Evolutionary conservation across 768 basidiomycete genomes (phyloP).

Genomic region (Mycena metata): DNA sequence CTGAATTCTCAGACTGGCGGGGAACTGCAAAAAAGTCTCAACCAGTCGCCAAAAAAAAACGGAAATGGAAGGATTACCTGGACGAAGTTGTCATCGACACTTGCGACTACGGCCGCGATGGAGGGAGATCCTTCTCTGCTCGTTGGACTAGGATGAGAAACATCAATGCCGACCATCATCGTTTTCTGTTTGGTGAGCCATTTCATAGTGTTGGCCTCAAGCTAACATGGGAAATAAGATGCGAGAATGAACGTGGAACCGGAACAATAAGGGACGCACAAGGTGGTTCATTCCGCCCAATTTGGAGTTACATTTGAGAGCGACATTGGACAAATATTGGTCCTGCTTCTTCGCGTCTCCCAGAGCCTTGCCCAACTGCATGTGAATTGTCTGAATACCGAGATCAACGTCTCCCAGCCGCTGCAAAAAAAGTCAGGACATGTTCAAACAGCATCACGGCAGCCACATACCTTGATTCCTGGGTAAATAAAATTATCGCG

Average conservation of each 20-base stretch:
- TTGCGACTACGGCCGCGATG: conserved; percentile 87
- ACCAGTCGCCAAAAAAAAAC: neutral
- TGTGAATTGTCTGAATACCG: conserved; percentile 83
- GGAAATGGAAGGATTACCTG: conserved; percentile 41
- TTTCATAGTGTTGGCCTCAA: conserved; percentile 66
- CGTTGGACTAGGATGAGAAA: conserved; percentile 82
- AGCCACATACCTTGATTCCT: conserved; percentile 70
- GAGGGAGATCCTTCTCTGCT: conserved; percentile 82
- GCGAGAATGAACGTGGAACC: conserved; percentile 8
- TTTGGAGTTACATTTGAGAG: conserved; percentile 87
- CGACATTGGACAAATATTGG: conserved; percentile 80
- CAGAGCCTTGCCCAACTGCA: conserved; percentile 75
- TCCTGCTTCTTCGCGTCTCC: conserved; percentile 69
- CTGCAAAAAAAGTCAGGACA: conserved; percentile 42
- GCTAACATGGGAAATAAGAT: conserved; percentile 44
- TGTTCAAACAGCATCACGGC: neutral
- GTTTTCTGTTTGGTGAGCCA: conserved; percentile 80
- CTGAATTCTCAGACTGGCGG: conserved; percentile 80
- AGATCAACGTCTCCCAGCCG: conserved; percentile 78
- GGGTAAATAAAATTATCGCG: conserved; percentile 85
- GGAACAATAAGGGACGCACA: conserved; percentile 42
- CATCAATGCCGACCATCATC: conserved; percentile 90
- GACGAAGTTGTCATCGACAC: conserved; percentile 74
- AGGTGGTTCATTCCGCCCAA: conserved; percentile 85
- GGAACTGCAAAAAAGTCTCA: conserved; percentile 60